Percentiles rank a stretch among this genome's conserved stretches.
These are phyloP conservation scores for Fusarium nematophilum DNA, from an alignment of 2,329 filamentous ascomycete genomes.

Conservation along the genomic window DNA sequence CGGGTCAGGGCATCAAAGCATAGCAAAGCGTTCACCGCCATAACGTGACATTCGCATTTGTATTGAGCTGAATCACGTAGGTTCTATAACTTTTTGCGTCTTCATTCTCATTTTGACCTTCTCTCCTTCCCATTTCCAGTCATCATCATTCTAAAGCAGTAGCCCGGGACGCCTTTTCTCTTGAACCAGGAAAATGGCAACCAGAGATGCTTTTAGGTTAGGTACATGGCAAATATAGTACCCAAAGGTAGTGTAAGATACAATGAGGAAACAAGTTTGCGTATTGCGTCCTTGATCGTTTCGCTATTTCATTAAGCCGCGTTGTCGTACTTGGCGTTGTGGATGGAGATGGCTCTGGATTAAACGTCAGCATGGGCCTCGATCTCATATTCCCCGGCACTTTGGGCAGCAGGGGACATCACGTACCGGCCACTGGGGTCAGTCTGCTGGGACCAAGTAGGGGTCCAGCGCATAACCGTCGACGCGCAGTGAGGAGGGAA, in stretches of 20 bases:
- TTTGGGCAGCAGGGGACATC: neutral
- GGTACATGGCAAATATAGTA: slow-evolving; percentile 20
- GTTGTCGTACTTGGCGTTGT: slow-evolving; percentile 78
- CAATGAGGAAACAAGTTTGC: slow-evolving; percentile 27
- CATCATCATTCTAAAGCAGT: slow-evolving; percentile 40
- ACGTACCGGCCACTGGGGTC: slow-evolving; percentile 89
- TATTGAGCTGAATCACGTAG: slow-evolving; percentile 18
- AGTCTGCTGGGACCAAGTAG: slow-evolving; percentile 95
- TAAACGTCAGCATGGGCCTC: slow-evolving; percentile 28
- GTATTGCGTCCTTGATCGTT: slow-evolving; percentile 22
- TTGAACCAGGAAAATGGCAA: slow-evolving; percentile 63
- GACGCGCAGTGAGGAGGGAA: slow-evolving; percentile 92
- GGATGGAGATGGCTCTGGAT: slow-evolving; percentile 77
- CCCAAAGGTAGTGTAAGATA: slow-evolving; percentile 39
- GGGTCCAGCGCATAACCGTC: slow-evolving; percentile 96
- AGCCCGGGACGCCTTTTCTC: slow-evolving; percentile 41
- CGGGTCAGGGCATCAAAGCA: slow-evolving; percentile 4
- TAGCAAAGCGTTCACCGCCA: slow-evolving; percentile 13
- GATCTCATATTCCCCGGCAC: neutral
- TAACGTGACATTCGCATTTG: neutral
- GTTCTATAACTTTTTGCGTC: slow-evolving; percentile 12
- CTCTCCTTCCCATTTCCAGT: slow-evolving; percentile 31
- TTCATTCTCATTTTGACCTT: slow-evolving; percentile 7
- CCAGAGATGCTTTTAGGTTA: slow-evolving; percentile 48
- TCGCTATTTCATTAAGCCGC: slow-evolving; percentile 50